Evolutionary conservation across 2,329 filamentous ascomycete species (phyloP), one percentile per base, ranked within the genome.

Genomic region (Penicillium verrucosum): DNA sequence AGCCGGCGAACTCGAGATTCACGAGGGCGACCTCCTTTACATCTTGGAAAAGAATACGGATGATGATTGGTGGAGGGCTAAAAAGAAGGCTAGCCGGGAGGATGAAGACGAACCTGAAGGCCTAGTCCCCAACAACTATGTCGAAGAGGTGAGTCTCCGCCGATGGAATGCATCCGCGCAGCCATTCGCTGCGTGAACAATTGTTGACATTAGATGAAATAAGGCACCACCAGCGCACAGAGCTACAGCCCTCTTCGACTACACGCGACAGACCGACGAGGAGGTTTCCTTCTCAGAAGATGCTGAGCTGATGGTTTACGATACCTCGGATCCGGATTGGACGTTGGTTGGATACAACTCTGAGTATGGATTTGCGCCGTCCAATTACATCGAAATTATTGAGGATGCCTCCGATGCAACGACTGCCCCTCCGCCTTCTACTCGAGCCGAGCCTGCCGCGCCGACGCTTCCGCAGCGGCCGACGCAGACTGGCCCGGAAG

Each of bases 171-270:
- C 45, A 29, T 25, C 38, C 11, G 25, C 21, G 29, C 23, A 30
- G 21, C 29, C 37, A 32, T 10, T 30, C 16, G 18, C 18, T 36
- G 7, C 21, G 18, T 21, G n/a, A 14, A 27, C 30, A 48, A 29
- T 47, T 29, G 30, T 30, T 56, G 47, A 53, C 36, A 42, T 40
- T 53, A 44, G 18, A 42, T 52, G 62, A 57, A 58, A 52, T 65
- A 90, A 90, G 86, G 87, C 87, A 57, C 78, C 82, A 67, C 84
- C 89, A 25, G 75, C 84, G 60, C 80, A 85, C 60, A 82, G 87
- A 64, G 94, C 93, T 48, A 92, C 89, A 73, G 90, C 94, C n/a
- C 84, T 97, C n/a, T 99, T 93, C 79, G 94, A 99, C 74, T 99
- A 99, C 74, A 90, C 90, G 49, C 86, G 93, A 67, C 94, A 99